Conservation (phyloP, 2,329 filamentous ascomycete genomes). For the Colletotrichum sp. region DNA sequence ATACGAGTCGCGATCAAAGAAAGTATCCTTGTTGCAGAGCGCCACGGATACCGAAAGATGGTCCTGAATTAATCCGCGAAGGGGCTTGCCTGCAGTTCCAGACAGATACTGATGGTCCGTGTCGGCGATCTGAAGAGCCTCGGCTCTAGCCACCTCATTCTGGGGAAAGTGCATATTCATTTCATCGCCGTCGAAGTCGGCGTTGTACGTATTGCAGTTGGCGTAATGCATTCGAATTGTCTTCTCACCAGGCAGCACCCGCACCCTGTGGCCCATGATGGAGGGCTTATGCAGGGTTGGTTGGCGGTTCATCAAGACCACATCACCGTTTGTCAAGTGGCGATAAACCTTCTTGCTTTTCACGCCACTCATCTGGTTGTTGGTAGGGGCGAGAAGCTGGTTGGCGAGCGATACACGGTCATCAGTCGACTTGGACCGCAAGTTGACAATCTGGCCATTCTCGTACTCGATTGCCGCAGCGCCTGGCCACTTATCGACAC, state of each 20-base stretch:
- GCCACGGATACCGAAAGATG: slow-evolving; percentile 94
- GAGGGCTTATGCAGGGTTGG: slow-evolving; percentile 98
- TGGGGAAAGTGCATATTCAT: slow-evolving; percentile 99
- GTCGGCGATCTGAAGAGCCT: slow-evolving; percentile 91
- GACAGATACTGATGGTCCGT: slow-evolving; percentile 98
- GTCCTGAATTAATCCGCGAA: slow-evolving; percentile 97
- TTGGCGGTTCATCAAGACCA: slow-evolving; percentile 98
- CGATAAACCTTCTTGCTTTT: slow-evolving; percentile 96
- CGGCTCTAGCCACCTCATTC: slow-evolving; percentile 90
- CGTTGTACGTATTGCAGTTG: slow-evolving; percentile 99
- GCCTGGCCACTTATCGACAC: slow-evolving; percentile 91
- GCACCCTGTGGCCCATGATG: slow-evolving; percentile 96
- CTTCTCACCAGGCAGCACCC: slow-evolving; percentile 91
- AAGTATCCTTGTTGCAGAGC: slow-evolving; percentile 88
- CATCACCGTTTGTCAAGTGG: slow-evolving; percentile 94
- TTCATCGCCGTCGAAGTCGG: slow-evolving; percentile 98
- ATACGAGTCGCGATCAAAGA: slow-evolving; percentile 87
- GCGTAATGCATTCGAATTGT: slow-evolving; percentile 99
- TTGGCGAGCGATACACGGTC: slow-evolving; percentile 91
- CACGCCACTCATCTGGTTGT: slow-evolving; percentile 73
- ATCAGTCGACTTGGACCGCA: slow-evolving; percentile 85
- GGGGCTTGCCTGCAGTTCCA: slow-evolving; percentile 88
- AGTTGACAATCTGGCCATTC: slow-evolving; percentile 86
- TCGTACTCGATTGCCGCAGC: slow-evolving; percentile 96
- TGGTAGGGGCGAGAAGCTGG: slow-evolving; percentile 86